These are phyloP conservation scores for Podospora comata DNA, from an alignment of 495 filamentous ascomycete genomes.

Conservation along the genomic window DNA sequence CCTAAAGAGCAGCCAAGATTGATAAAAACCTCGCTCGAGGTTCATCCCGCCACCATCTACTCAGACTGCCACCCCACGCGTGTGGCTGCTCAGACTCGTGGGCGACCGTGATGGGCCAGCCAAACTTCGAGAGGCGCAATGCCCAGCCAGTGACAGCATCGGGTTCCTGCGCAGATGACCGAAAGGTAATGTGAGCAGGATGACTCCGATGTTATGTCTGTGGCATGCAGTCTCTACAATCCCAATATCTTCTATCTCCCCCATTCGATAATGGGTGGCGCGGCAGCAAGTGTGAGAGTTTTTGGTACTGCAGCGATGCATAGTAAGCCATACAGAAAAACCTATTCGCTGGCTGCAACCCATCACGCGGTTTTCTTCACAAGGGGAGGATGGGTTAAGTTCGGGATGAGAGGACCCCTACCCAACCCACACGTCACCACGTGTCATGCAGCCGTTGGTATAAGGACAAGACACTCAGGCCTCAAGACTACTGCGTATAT, in stretches of 20 bases:
- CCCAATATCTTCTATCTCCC: neutral
- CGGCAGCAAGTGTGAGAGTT: no score
- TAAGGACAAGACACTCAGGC: neutral
- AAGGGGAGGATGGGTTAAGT: neutral
- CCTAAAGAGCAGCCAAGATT: neutral
- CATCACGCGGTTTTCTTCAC: conserved; percentile 5
- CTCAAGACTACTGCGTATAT: neutral
- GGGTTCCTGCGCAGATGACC: conserved; percentile 38
- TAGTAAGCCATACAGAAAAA: neutral
- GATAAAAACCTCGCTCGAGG: neutral
- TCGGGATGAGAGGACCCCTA: neutral
- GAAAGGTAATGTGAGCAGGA: neutral
- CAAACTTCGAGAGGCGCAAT: conserved; percentile 9
- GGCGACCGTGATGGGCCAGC: neutral
- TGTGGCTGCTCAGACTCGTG: conserved; percentile 4
- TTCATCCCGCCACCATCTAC: neutral
- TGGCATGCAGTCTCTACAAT: conserved; percentile 15
- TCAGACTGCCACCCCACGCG: neutral
- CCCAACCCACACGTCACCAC: conserved; percentile 25
- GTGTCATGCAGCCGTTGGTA: conserved; percentile 36
- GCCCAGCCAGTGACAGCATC: conserved; percentile 23
- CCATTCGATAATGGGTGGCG: neutral
- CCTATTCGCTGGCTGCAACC: conserved; percentile 9
- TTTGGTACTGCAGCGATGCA: neutral
- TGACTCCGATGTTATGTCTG: conserved; percentile 21